Evolutionary conservation across 192 early-diverging fungal species (phyloP).

Genomic region (Umbelopsis vinacea): DNA sequence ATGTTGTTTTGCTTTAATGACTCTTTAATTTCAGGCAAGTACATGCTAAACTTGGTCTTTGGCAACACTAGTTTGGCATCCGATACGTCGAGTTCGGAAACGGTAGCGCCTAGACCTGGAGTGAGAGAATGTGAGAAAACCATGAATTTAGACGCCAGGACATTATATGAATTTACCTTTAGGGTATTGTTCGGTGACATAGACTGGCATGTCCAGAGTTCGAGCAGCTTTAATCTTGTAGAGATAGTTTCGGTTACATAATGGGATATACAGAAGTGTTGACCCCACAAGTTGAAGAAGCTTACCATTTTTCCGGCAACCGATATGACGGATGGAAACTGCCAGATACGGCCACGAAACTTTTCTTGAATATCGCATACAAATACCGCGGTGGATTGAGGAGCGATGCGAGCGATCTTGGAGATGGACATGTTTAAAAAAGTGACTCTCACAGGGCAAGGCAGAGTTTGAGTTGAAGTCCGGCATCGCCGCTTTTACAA

Average conservation of each 20-base stretch:
- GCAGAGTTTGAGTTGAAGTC: too few relatives aligned
- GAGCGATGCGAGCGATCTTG: conserved; percentile 57
- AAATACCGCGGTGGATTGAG: conserved; percentile 79
- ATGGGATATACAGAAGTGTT: background rate
- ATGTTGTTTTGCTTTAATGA: conserved; percentile 54
- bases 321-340: conserved; percentile 78
- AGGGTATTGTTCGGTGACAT: conserved; percentile 91
- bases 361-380: conserved; percentile 94
- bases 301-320: conserved; percentile 88
- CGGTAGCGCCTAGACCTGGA: conserved; percentile 76
- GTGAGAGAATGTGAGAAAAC: background rate
- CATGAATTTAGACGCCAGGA: background rate
- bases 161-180: conserved; percentile 46
- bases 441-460: background rate
- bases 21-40: conserved; percentile 59
- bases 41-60: conserved; percentile 95
- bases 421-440: conserved; percentile 41
- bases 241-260: conserved; percentile 8
- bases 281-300: background rate
- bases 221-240: conserved; percentile 69
- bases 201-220: conserved; percentile 78
- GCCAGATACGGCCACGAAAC: conserved; percentile 78
- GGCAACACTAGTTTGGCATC: conserved; percentile 58
- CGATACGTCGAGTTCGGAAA: conserved; percentile 73
- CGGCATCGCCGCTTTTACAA: background rate